Evolutionary conservation across 768 basidiomycete genomes (phyloP), one percentile per base, ranked within the genome.

Genomic region (Russula dissimulans): DNA sequence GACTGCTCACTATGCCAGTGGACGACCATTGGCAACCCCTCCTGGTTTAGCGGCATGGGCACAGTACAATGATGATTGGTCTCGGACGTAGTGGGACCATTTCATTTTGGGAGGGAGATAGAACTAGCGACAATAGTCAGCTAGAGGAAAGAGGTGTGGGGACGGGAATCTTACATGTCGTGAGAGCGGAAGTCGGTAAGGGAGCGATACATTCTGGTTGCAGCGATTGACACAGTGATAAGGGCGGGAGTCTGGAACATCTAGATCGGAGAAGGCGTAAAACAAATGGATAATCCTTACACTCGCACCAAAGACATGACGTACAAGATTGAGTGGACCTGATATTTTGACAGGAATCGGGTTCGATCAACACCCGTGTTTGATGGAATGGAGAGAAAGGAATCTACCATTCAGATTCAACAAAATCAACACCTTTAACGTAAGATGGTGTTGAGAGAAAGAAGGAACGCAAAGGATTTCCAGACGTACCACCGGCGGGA

Each of bases 201-300:
- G 6, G 18, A 38, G 38, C 56, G 56, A 41, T 57, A 50, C 47
- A 50, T 57, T 9, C 46, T 32, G 31, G 56, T 50, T 36, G 56
- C 47, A 41, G 46, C 45, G 17, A 57, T 57, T 14, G 45, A 34
- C 48, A 47, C 42, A 6, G 5, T 17, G 39, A 57, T 32, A 5
- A 49, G 39, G 4, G 52, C n/a, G 5, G 52, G 52, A 3, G 41
- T 49, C 41, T 42, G 38, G 56, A 57, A 57, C 56, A 57, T 56
- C 56, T 56, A 2, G 22, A 26, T 2, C 22, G 22, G 1, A n/a
- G n/a, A n/a, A 26, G 22, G 22, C 4, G 39, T 41, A 11, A 41
- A 15, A 11, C 9, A 41, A 14, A 14, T 4, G 12, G 3, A 36
- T 36, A 10, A 36, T 3, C 5, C 34, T 3, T 36, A 10, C 10